Percentiles rank a stretch among this genome's conserved stretches.
phyloP scores from a whole-genome alignment of 78 protist species.

The Cavenderia fasciculata region DNA sequence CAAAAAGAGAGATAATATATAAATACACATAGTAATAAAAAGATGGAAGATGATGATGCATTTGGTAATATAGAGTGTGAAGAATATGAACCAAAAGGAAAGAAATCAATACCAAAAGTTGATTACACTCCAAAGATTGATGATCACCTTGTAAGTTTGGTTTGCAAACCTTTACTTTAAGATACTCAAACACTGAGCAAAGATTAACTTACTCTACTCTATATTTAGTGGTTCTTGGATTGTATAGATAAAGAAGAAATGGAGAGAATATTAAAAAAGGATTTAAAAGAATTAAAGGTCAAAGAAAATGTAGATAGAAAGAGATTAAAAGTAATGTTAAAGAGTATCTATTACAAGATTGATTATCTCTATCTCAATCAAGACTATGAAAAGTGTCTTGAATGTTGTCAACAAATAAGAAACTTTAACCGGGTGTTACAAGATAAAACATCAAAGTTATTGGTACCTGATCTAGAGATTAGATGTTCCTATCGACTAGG shows the following conservation, averaged over 20 bases:
- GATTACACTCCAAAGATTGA: conserved; percentile 47
- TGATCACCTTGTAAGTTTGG: conserved; percentile 21
- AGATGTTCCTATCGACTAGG: conserved; percentile 10
- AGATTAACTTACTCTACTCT: not conserved
- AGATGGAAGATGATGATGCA: conserved; percentile 46
- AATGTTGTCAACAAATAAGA: not conserved
- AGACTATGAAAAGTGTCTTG: conserved; percentile 11
- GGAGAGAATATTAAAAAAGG: not conserved
- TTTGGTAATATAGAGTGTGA: conserved; percentile 15
- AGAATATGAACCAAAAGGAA: not conserved
- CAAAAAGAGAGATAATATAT: not conserved
- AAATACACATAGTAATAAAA: not conserved
- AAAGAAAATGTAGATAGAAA: conserved; percentile 1
- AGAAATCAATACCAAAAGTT: conserved; percentile 14
- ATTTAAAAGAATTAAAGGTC: not conserved
- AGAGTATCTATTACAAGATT: not conserved
- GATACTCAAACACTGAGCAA: too few relatives aligned
- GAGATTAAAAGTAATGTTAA: not conserved
- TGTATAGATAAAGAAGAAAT: not conserved
- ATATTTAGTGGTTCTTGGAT: conserved; percentile 18
- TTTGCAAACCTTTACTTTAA: too few relatives aligned
- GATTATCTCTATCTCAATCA: conserved; percentile 24
- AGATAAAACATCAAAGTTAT: not conserved
- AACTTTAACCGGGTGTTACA: not conserved
- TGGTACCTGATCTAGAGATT: conserved; percentile 37